Evolutionary conservation across 2,329 filamentous ascomycete genomes (phyloP).

Genomic region (Neonectria hederae): DNA sequence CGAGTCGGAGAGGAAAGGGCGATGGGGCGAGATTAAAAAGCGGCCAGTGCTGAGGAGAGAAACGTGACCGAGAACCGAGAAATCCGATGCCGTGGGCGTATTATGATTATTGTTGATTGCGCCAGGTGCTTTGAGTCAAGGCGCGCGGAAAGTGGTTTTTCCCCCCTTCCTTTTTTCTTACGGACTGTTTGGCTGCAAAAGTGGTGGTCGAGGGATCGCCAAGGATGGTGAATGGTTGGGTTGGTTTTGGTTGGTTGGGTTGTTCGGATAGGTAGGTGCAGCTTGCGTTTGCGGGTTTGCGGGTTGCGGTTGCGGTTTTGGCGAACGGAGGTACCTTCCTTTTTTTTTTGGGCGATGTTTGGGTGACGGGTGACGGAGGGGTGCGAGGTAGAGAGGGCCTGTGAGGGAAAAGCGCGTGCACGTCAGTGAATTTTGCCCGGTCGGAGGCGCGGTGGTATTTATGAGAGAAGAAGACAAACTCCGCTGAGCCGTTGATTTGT

Average conservation of each 20-base stretch:
- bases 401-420: constrained; percentile 57
- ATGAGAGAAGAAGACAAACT: constrained; percentile 53
- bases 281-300: constrained; percentile 20
- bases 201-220: neutral
- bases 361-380: constrained; percentile 29
- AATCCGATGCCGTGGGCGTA: constrained; percentile 18
- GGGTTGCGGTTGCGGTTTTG: constrained; percentile 23
- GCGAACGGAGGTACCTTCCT: constrained; percentile 33
- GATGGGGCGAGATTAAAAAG: constrained; percentile 5
- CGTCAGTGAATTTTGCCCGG: constrained; percentile 55
- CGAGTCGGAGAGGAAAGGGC: constrained; percentile 5
- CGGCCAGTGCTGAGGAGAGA: neutral
- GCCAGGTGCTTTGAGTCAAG: constrained; percentile 19
- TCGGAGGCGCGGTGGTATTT: constrained; percentile 58
- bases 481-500: constrained; percentile 49
- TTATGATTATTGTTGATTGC: constrained; percentile 17
- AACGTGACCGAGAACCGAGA: constrained; percentile 4
- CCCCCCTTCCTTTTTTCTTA: neutral
- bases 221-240: constrained; percentile 29
- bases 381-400: constrained; percentile 47
- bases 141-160: constrained; percentile 33
- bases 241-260: constrained; percentile 21
- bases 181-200: constrained; percentile 26
- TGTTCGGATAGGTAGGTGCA: constrained; percentile 21
- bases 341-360: constrained; percentile 31